Base-by-base conservation (phyloP, 371 early-diverging fungal genomes). In the Syncephalastrum monosporum region DNA sequence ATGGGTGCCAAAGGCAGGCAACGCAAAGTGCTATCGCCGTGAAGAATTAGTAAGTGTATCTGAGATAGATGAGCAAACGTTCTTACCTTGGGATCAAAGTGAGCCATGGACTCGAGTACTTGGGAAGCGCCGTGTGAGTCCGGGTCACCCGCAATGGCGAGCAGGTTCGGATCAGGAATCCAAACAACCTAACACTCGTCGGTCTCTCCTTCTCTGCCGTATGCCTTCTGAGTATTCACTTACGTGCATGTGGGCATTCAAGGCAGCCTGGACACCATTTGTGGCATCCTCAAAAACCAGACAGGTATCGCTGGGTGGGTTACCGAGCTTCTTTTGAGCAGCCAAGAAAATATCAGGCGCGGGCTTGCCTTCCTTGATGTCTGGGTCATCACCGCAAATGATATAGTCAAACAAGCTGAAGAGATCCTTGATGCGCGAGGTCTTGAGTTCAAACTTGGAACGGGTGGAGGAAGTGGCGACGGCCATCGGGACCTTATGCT, bases 261-360 rank as follows among this genome's bases (percentile, higher is more conserved):
- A 68, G 5, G 83, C 97, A 5, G 96, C 95, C 59, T 87, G 60
- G 7, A 95, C 88, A 16, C 97, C 97, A 52, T 83, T 82, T 3
- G 81, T 69, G 5, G 96, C 87, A 62, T 97, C 96, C 68, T 97
- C 97, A 84, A 97, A 96, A 14, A 95, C 96, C 19, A 97, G 75
- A 67, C 94, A 94, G 23, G 81, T 77, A 5, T 75, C 75, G 2
- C 82, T 69, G 56, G 76, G 65, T 3, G 82, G 77, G 52, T 69
- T 67, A 42, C 79, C 82, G 16, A 83, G 55, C 50, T 74, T 66
- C 24, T 70, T 50, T 58, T 73, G 71, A 15, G 93, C 96, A 7
- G 82, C 87, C 27, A 88, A 75, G 68, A 96, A 97, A 16, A 95
- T 75, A 66, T 97, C 97, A 0, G 97, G 96, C 13, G 88, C 77